Base-by-base conservation (phyloP, 2,329 filamentous ascomycete species). In the Mycosphaerella arachidis region DNA sequence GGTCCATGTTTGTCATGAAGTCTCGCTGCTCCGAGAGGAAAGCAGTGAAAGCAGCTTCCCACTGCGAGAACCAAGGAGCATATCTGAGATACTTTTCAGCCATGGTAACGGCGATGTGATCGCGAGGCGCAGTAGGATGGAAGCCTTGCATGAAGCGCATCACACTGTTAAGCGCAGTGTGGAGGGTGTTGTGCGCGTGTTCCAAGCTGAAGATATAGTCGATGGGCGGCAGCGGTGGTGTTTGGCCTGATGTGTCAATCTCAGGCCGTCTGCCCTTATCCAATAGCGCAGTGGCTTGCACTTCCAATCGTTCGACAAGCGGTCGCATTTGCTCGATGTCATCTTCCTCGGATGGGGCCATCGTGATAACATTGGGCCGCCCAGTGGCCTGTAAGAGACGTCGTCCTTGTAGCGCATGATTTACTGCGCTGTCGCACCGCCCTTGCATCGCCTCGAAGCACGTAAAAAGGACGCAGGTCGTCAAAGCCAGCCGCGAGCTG, bases 371-470 rank as follows among this genome's bases (percentile, higher is more conserved):
- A 27, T 65, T 62, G 3, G 62, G 58, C 24, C 63, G 58, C 30
- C 60, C 63, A 13, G 63, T 67, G 7, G 68, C 64, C 56, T 72
- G 67, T 16, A 72, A 58, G 2, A 72, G 60, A 8, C 66, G 63
- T 48, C 67, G 55, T 6, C 70, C 70, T 55, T 72, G 70, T 3
- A 72, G 58, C 4, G 70, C 70, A 48, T 72, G 70, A 29, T 68
- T 69, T n/a, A 72, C 70, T 9, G 70, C 70, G 40, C 69, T 71
- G 56, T 72, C 70, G 58, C 68, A 70, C n/a, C 68, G 66, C 18
- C 70, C 70, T 61, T 72, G 70, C 68, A 72, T 69, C 8, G 70
- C 66, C 58, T 73, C 71, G 52, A 73, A 71, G 57, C 70, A 71
- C 6, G 70, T 73, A 46, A 72, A 73, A 10, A 73, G 64, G 6